Percentiles rank a stretch among this genome's conserved stretches.
Conservation (phyloP, 208 protist species). For the Blechomonas ayalai region DNA sequence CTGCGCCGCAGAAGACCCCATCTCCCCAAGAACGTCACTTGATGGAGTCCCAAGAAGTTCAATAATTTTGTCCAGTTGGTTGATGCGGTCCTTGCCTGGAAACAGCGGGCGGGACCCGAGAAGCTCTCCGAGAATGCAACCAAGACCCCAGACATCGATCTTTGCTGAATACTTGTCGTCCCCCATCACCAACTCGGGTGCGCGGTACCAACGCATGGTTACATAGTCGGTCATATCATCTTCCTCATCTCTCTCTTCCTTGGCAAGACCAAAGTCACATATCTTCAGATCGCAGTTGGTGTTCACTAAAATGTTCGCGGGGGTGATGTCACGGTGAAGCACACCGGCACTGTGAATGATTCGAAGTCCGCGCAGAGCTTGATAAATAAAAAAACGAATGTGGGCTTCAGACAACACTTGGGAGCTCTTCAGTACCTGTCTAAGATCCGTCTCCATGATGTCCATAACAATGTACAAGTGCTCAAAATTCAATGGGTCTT, state of each 20-base stretch:
- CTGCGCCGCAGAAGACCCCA: slow-evolving; percentile 76
- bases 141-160: slow-evolving; percentile 90
- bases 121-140: slow-evolving; percentile 87
- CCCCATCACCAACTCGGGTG: slow-evolving; percentile 92
- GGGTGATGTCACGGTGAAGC: slow-evolving; percentile 96
- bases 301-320: slow-evolving; percentile 95
- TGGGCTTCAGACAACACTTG: slow-evolving; percentile 91
- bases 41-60: slow-evolving; percentile 89
- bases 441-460: slow-evolving; percentile 96
- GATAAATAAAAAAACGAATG: slow-evolving; percentile 95
- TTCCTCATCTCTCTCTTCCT: slow-evolving; percentile 80
- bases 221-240: slow-evolving; percentile 94
- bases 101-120: slow-evolving; percentile 83
- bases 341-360: slow-evolving; percentile 93
- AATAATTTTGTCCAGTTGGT: slow-evolving; percentile 90
- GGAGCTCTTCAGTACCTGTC: slow-evolving; percentile 88
- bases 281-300: slow-evolving; percentile 96
- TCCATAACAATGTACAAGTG: slow-evolving; percentile 95
- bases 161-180: slow-evolving; percentile 82
- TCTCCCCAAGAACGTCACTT: slow-evolving; percentile 66
- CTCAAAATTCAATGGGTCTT: slow-evolving; percentile 62
- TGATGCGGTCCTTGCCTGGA: slow-evolving; percentile 83
- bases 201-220: slow-evolving; percentile 93
- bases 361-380: slow-evolving; percentile 90
- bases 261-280: slow-evolving; percentile 92